phyloP scores from a whole-genome alignment of 2,329 filamentous ascomycete genomes.

The Didymella sp. region DNA sequence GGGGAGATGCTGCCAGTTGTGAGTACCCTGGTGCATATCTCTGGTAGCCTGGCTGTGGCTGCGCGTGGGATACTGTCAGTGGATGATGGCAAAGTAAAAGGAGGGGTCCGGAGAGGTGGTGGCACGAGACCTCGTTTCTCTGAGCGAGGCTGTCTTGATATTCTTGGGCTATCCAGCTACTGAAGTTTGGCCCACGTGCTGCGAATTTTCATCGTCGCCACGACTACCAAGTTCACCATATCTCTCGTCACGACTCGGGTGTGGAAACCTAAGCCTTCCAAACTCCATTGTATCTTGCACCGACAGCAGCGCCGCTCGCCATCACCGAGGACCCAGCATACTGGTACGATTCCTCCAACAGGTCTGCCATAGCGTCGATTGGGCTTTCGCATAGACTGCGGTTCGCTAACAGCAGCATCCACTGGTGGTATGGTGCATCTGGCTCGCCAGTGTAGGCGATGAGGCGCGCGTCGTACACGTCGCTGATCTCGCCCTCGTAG shows the following conservation, averaged over 20 bases:
- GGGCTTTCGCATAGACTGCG: neutral
- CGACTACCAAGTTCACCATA: no score
- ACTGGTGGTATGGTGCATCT: neutral
- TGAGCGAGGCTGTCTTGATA: conserved; percentile 37
- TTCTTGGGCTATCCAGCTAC: conserved; percentile 29
- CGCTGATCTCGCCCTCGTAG: neutral
- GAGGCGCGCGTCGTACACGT: neutral
- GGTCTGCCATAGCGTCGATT: conserved; percentile 3
- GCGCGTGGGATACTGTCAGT: conserved; percentile 30
- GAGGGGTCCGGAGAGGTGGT: conserved; percentile 21
- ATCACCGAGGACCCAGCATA: neutral
- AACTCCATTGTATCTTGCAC: neutral
- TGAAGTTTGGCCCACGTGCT: neutral
- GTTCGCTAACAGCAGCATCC: neutral
- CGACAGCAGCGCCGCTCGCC: neutral
- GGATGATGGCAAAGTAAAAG: neutral
- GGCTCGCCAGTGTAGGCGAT: neutral
- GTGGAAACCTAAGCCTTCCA: neutral
- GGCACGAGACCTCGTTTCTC: conserved; percentile 18
- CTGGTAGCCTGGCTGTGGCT: conserved; percentile 32
- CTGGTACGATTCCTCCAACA: conserved; percentile 1
- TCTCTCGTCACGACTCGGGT: neutral
- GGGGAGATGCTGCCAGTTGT: conserved; percentile 28
- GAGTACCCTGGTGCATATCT: conserved; percentile 34
- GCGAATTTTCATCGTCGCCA: no score